Evolutionary conservation across 345 rosid genomes (phyloP), one percentile per base, ranked within the genome.

Genomic region (Durio zibethinus): DNA sequence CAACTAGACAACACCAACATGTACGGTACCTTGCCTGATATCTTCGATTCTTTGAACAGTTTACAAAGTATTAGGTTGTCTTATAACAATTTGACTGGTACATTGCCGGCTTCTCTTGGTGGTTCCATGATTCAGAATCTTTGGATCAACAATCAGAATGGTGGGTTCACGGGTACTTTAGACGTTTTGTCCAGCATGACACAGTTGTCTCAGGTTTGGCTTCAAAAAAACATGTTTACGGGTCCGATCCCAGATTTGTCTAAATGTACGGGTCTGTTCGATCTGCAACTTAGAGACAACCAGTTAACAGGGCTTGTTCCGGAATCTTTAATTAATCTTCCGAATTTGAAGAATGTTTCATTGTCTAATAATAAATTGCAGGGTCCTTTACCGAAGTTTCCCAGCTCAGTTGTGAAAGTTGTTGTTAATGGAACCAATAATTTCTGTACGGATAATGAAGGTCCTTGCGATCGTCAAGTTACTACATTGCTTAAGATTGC

Each of bases 181-280:
- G 80, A 86, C 0, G 92, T 96, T 50, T 76, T 95, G 18, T 81
- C 94, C 4, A 78, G 80, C 16, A 93, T 95, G 98, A 65, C 76
- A 7, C 79, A 81, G 42, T 56, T 95, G 73, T 23, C 36, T 18
- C 91, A 88, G 80, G 94, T 87, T 11, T 93, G 94, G 97, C 85
- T 95, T 10, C 93, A 95, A 0, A 85, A 86, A 40, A 93, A 95
- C 72, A 85, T 83, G 66, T 93, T 95, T 77, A 56, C 82, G 5
- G 99, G 98, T 65, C 89, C 88, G 0, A 87, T 95, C 47, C 98
- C 98, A 0, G 96, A 95, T 79, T 87, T 93, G 80, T 85, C 96
- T 0, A 85, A 89, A 8, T 84, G 92, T 53, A 56, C 48, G 4
- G 72, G 42, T 65, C 73, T 95, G 80, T 82, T 81, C 64, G 98